Evolutionary conservation across 1,139 yeast genomes (phyloP).

Genomic region (Diutina pseudorugosa): DNA sequence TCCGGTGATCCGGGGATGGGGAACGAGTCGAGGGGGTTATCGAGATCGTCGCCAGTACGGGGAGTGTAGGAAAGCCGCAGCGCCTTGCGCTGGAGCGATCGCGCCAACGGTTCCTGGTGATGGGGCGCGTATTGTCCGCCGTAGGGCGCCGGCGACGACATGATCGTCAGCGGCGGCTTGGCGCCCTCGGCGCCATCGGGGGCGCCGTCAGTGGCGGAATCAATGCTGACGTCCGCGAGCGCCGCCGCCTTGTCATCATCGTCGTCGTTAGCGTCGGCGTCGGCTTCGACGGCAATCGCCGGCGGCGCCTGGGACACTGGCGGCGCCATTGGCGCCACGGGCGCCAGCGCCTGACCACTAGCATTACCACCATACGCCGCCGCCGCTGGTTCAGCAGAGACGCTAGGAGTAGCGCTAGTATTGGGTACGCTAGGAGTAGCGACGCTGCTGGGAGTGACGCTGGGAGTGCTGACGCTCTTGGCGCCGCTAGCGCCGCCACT

Average conservation of each 20-base stretch:
- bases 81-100: not conserved
- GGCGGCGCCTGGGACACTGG: not conserved
- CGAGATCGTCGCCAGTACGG: not conserved
- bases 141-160: not conserved
- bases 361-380: too few relatives aligned
- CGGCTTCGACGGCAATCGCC: not conserved
- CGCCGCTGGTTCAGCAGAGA: not conserved
- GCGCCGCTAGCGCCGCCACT: not conserved
- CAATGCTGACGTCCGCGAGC: not conserved
- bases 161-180: not conserved
- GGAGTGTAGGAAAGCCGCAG: not conserved
- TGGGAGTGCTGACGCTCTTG: not conserved
- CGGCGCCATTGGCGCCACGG: too few relatives aligned
- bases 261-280: not conserved
- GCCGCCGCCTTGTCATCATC: not conserved
- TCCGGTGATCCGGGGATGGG: conserved; percentile 40
- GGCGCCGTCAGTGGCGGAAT: not conserved
- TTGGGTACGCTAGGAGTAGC: not conserved
- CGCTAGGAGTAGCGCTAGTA: not conserved
- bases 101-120: not conserved
- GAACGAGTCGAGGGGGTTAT: conserved; percentile 25
- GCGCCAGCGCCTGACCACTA: too few relatives aligned
- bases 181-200: not conserved
- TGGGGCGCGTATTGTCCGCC: not conserved
- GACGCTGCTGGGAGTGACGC: not conserved